phyloP scores from a whole-genome alignment of 371 early-diverging fungal genomes.

The Phascolomyces articulosus region DNA sequence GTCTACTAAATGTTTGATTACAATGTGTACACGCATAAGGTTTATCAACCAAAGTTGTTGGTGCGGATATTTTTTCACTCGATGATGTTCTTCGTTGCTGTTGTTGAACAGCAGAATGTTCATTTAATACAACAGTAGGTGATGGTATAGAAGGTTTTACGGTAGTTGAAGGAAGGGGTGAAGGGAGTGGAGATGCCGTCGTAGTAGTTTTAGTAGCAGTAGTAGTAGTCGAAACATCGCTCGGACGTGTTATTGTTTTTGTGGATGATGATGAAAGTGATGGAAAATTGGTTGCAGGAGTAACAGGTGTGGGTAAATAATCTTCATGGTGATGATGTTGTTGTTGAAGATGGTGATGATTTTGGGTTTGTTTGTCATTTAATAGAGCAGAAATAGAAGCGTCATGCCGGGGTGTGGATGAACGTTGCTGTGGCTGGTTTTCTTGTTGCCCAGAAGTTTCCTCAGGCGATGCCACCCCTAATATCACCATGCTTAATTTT shows the following conservation, averaged over 20 bases:
- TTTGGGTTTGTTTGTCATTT: constrained; percentile 7
- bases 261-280: not conserved
- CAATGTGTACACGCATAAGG: constrained; percentile 42
- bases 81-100: constrained; percentile 1
- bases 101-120: too few relatives aligned
- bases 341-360: not conserved
- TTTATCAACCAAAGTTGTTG: constrained; percentile 13
- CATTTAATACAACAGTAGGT: too few relatives aligned
- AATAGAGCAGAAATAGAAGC: constrained; percentile 11
- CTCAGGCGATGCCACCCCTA: constrained; percentile 4
- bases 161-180: constrained; percentile 2
- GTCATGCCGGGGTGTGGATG: constrained; percentile 5
- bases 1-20: constrained; percentile 44
- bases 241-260: not conserved
- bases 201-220: too few relatives aligned
- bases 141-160: not conserved
- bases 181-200: not conserved
- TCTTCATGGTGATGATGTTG: constrained; percentile 11
- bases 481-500: constrained; percentile 5
- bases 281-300: constrained; percentile 22
- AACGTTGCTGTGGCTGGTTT: not conserved
- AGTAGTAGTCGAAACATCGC: not conserved
- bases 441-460: constrained; percentile 1
- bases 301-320: constrained; percentile 28
- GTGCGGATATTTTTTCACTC: constrained; percentile 2